phyloP scores from a whole-genome alignment of 129 eudicot genomes.

The Rutidosis leptorrhynchoides region DNA sequence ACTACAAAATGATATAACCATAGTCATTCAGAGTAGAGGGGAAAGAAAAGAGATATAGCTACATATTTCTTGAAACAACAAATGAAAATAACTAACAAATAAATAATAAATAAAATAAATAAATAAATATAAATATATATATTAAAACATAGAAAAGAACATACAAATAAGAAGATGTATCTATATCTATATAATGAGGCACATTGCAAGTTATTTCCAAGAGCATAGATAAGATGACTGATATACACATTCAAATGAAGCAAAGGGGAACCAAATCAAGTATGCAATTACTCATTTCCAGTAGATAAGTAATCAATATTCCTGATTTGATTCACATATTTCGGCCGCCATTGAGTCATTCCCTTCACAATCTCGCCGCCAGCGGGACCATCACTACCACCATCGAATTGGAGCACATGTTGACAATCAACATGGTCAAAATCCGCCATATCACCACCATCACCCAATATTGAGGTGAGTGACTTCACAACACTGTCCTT shows the following conservation, averaged over 20 bases:
- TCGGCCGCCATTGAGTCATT: conserved; percentile 82
- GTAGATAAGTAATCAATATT: conserved; percentile 44
- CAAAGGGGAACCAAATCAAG: conserved; percentile 18
- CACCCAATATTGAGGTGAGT: conserved; percentile 51
- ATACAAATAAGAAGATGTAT: conserved; percentile 12
- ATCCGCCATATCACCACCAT: conserved; percentile 21
- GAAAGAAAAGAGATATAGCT: background rate
- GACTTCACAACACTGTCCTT: conserved; percentile 92
- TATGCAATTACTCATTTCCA: conserved; percentile 30
- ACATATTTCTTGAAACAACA: background rate
- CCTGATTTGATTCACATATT: conserved; percentile 35
- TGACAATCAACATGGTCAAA: conserved; percentile 64
- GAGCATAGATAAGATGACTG: conserved; percentile 31
- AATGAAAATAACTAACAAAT: background rate
- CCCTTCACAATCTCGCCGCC: conserved; percentile 84
- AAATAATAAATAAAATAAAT: no score
- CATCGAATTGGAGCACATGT: conserved; percentile 72
- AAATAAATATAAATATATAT: conserved; percentile 8
- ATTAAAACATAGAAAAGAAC: background rate
- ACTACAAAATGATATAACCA: background rate
- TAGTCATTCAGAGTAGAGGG: background rate
- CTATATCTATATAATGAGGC: conserved; percentile 2
- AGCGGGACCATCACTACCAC: conserved; percentile 29
- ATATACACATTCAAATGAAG: conserved; percentile 30
- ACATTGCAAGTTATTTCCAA: conserved; percentile 22